phyloP scores from a whole-genome alignment of 2,329 filamentous ascomycete species.

The Aspergillus floridensis region DNA sequence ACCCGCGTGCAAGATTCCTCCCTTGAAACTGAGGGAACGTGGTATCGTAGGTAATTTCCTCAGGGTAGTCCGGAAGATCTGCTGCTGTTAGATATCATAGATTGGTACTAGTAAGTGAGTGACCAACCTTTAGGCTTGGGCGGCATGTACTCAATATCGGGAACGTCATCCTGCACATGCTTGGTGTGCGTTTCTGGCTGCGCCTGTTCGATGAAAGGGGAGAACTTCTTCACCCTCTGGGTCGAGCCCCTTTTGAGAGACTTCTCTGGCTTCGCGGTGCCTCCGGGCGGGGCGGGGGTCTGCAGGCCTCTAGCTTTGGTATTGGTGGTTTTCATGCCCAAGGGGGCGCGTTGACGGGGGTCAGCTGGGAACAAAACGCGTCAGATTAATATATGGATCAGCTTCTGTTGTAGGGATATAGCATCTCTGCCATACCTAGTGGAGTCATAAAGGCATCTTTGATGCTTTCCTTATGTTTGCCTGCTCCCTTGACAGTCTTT shows the following conservation, averaged over 20 bases:
- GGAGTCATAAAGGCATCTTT: slow-evolving; percentile 74
- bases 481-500: slow-evolving; percentile 54
- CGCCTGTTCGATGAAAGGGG: slow-evolving; percentile 49
- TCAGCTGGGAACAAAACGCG: slow-evolving; percentile 40
- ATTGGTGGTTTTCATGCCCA: slow-evolving; percentile 96
- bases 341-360: slow-evolving; percentile 69
- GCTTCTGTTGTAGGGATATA: background rate
- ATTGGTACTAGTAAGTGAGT: background rate
- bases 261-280: slow-evolving; percentile 61
- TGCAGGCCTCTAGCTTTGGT: slow-evolving; percentile 72
- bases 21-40: slow-evolving; percentile 53
- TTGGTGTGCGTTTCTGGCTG: slow-evolving; percentile 47
- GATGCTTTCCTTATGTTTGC: slow-evolving; percentile 58
- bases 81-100: slow-evolving; percentile 29
- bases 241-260: slow-evolving; percentile 60
- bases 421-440: slow-evolving; percentile 57
- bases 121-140: slow-evolving; percentile 60
- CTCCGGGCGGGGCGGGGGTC: slow-evolving; percentile 62
- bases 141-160: slow-evolving; percentile 87
- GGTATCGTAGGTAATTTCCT: slow-evolving; percentile 48
- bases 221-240: slow-evolving; percentile 59
- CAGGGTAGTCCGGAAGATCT: slow-evolving; percentile 46
- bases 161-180: slow-evolving; percentile 54
- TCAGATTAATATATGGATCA: background rate
- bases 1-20: slow-evolving; percentile 53